phyloP scores from a whole-genome alignment of 1,284 basidiomycete species.

The Fomitopsis palustris region DNA sequence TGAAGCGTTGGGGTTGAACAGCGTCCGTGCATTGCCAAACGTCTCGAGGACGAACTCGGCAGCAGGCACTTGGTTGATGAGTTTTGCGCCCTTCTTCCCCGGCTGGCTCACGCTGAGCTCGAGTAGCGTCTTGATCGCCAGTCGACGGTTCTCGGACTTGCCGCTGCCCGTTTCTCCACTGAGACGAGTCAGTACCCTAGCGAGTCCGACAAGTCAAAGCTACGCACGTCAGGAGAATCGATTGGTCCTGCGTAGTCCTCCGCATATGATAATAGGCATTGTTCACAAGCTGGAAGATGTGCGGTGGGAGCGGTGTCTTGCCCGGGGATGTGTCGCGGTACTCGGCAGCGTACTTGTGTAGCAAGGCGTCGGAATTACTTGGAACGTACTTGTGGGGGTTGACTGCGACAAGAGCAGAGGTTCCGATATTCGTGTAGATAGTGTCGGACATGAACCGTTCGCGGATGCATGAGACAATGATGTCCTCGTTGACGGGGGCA shows the following conservation, averaged over 20 bases:
- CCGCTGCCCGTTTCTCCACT: constrained; percentile 79
- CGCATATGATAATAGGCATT: constrained; percentile 97
- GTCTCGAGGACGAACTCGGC: constrained; percentile 94
- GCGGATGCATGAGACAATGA: constrained; percentile 77
- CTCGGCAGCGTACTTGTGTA: constrained; percentile 81
- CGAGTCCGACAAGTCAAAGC: not conserved
- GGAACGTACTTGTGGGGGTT: constrained; percentile 88
- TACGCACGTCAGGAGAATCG: constrained; percentile 77
- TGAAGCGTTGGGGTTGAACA: constrained; percentile 89
- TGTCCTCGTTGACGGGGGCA: constrained; percentile 66
- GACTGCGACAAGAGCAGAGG: constrained; percentile 72
- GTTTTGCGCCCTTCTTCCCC: constrained; percentile 92
- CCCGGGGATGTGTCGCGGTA: constrained; percentile 51
- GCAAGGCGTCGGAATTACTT: constrained; percentile 74
- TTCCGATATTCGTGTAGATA: constrained; percentile 78
- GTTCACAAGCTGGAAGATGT: constrained; percentile 87
- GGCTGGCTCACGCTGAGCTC: constrained; percentile 86
- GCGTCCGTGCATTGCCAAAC: constrained; percentile 87
- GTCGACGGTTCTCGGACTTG: constrained; percentile 86
- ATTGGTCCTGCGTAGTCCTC: constrained; percentile 91
- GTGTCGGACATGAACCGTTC: constrained; percentile 84
- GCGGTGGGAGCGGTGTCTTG: constrained; percentile 48
- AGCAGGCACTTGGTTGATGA: constrained; percentile 83
- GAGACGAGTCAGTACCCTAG: not conserved
- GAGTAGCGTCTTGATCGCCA: constrained; percentile 89